A percentile compares a stretch with the other conserved stretches of the same genome.
Evolutionary conservation across 2,329 filamentous ascomycete genomes (phyloP).

Genomic region (Sporothrix globosa): DNA sequence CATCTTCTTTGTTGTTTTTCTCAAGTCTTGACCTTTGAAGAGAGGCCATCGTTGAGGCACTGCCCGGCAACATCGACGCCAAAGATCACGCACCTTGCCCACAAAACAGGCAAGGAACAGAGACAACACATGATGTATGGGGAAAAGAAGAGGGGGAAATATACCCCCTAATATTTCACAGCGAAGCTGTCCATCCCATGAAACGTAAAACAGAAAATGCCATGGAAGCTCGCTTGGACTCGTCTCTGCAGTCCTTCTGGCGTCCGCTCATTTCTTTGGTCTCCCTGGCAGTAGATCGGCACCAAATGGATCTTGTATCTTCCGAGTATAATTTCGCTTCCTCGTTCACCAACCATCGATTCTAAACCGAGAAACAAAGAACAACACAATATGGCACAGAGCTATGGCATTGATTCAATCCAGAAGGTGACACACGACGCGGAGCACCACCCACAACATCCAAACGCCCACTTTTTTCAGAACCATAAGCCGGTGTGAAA

Average conservation of each 20-base stretch:
- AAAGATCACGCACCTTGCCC: background rate
- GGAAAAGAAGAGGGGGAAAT: background rate
- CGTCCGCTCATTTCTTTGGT: background rate
- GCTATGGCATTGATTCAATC: background rate
- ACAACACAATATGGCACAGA: background rate
- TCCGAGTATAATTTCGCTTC: background rate
- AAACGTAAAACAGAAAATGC: background rate
- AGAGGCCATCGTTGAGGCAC: background rate
- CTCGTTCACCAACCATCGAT: background rate
- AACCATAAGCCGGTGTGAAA: background rate
- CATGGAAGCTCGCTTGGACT: background rate
- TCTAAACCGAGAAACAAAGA: slow-evolving; percentile 6
- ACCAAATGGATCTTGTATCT: background rate
- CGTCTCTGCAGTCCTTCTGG: background rate
- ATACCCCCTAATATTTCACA: slow-evolving; percentile 7
- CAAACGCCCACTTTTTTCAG: background rate
- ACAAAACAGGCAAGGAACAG: background rate
- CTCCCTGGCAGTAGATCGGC: background rate
- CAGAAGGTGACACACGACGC: background rate
- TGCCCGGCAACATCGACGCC: background rate
- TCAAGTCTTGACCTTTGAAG: no score
- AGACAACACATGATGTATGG: background rate
- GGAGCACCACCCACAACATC: background rate
- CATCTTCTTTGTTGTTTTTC: no score
- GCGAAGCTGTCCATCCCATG: background rate